Evolutionary conservation across 805 yeast species (phyloP).

Genomic region (Zygotorulaspora danielsina): DNA sequence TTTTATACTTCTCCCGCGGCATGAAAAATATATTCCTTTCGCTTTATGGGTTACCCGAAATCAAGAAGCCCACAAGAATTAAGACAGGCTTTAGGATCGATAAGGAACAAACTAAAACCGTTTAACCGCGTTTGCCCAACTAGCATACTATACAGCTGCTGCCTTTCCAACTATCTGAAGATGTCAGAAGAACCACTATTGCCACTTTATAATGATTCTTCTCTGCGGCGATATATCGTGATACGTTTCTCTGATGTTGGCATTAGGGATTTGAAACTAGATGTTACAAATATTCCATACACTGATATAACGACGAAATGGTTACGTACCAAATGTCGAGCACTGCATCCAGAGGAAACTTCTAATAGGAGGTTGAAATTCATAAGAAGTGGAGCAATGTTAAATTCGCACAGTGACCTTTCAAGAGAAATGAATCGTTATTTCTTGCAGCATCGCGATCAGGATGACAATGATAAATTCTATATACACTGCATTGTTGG

Average conservation of each 20-base stretch:
- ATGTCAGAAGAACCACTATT: conserved; percentile 26
- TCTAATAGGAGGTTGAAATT: conserved; percentile 25
- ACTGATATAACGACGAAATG: conserved; percentile 24
- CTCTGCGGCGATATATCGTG: conserved; percentile 15
- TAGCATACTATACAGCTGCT: no score
- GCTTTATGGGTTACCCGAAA: no score
- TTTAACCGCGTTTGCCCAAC: no score
- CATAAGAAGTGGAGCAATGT: conserved; percentile 29
- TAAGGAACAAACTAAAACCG: no score
- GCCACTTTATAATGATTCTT: conserved; percentile 12
- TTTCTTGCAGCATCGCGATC: conserved; percentile 12
- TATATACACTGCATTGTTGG: conserved; percentile 81
- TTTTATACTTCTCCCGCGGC: no score
- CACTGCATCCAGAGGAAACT: conserved; percentile 19
- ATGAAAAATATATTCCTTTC: no score
- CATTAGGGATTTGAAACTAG: conserved; percentile 27
- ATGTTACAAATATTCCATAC: conserved; percentile 25
- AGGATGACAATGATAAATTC: conserved; percentile 34
- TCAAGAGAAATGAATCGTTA: conserved; percentile 17
- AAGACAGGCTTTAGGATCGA: no score
- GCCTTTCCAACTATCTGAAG: no score
- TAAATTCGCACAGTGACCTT: conserved; percentile 22
- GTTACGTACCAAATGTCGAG: conserved; percentile 31
- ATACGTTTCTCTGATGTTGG: conserved; percentile 31
- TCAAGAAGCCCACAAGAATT: no score